Evolutionary conservation across 2,329 filamentous ascomycete species (phyloP).

Genomic region (Nemania diffusa): DNA sequence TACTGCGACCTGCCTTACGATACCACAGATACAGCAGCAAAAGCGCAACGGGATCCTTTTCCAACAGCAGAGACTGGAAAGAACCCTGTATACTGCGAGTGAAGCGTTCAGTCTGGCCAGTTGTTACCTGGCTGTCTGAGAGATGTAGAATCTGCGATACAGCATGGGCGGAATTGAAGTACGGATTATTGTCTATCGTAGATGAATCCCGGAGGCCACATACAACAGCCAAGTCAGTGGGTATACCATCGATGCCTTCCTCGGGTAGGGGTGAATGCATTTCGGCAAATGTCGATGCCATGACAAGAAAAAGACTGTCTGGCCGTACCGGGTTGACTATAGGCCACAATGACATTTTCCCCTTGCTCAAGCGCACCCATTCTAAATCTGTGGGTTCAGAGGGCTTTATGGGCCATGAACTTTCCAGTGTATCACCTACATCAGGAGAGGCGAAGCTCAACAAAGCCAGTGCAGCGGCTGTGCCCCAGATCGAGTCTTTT

Average conservation of each 20-base stretch:
- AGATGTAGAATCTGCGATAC: constrained; percentile 49
- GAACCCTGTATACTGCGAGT: constrained; percentile 48
- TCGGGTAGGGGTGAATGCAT: constrained; percentile 51
- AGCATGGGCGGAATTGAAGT: constrained; percentile 53
- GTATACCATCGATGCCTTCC: constrained; percentile 44
- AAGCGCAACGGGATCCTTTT: constrained; percentile 53
- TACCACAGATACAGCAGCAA: constrained; percentile 58
- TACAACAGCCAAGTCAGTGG: constrained; percentile 38
- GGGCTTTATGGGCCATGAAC: constrained; percentile 51
- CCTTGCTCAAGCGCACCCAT: constrained; percentile 51
- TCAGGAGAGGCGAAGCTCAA: constrained; percentile 55
- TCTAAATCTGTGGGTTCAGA: constrained; percentile 45
- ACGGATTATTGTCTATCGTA: constrained; percentile 51
- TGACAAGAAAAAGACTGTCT: constrained; percentile 51
- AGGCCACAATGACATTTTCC: constrained; percentile 53
- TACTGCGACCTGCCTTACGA: constrained; percentile 51
- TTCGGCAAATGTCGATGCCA: constrained; percentile 50
- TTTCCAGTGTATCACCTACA: constrained; percentile 42
- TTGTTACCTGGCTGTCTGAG: constrained; percentile 47
- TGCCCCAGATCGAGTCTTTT: constrained; percentile 60
- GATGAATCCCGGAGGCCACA: constrained; percentile 48
- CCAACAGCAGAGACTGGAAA: constrained; percentile 49
- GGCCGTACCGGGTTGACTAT: constrained; percentile 50
- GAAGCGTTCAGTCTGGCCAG: constrained; percentile 51
- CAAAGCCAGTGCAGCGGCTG: constrained; percentile 56